Evolutionary conservation across 2,329 filamentous ascomycete genomes (phyloP).

Genomic region (Pseudogymnoascus sp.): DNA sequence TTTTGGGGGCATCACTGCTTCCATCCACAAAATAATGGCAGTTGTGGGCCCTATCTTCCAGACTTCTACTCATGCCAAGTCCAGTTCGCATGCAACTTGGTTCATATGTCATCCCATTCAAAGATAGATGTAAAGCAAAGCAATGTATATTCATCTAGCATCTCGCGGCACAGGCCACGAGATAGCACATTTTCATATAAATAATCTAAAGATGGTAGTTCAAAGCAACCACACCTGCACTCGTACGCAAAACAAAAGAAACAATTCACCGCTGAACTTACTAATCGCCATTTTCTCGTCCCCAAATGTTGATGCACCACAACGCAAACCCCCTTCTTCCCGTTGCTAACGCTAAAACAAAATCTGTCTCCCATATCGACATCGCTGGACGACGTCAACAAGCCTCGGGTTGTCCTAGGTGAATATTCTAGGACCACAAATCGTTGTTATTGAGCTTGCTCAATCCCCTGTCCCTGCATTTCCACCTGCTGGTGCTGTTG

Average conservation of each 20-base stretch:
- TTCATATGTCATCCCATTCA: neutral
- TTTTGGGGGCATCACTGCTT: neutral
- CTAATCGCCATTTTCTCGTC: neutral
- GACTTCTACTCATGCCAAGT: neutral
- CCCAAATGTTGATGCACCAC: neutral
- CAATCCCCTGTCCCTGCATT: neutral
- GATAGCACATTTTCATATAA: neutral
- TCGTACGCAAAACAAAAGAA: conserved; percentile 3
- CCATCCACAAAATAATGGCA: neutral
- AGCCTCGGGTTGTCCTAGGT: conserved; percentile 7
- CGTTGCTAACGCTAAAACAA: neutral
- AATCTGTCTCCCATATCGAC: neutral
- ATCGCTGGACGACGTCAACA: neutral
- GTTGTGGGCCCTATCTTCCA: neutral
- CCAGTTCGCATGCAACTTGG: neutral
- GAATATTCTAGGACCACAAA: conserved; percentile 3
- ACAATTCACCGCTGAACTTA: conserved; percentile 2
- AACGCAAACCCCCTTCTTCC: neutral
- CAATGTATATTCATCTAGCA: neutral
- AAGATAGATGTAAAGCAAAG: neutral
- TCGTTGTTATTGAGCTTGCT: conserved; percentile 9
- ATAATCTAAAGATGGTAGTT: neutral
- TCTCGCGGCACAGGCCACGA: neutral
- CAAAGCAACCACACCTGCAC: neutral
- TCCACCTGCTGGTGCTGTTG: neutral